Evolutionary conservation across 202 grass and related monocot species (phyloP).

Genomic region (Setaria italica): DNA sequence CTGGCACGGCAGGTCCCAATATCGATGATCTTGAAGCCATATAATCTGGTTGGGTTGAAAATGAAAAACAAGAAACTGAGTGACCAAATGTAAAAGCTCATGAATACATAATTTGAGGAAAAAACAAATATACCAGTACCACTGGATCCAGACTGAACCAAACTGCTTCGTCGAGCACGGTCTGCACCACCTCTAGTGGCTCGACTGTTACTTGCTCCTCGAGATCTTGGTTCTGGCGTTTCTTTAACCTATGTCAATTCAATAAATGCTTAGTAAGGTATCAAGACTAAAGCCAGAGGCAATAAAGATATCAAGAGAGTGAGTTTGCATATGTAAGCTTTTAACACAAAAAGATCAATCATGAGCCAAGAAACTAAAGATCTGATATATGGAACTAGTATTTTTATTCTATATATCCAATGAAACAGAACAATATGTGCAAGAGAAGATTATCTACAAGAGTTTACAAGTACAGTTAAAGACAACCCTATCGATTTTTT

Average conservation of each 20-base stretch:
- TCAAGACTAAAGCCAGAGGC: constrained; percentile 18
- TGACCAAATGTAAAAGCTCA: constrained; percentile 37
- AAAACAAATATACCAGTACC: constrained; percentile 44
- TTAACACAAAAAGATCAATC: constrained; percentile 33
- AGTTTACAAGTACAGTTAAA: not conserved
- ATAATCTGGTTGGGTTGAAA: constrained; percentile 56
- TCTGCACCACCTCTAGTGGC: constrained; percentile 63
- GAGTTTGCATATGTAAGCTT: constrained; percentile 35
- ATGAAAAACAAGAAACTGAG: constrained; percentile 33
- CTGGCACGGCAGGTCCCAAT: constrained; percentile 60
- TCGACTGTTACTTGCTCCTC: constrained; percentile 73
- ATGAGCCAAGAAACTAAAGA: constrained; percentile 16
- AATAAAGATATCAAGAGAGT: constrained; percentile 29
- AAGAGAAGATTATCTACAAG: constrained; percentile 24
- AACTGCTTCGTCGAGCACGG: constrained; percentile 58
- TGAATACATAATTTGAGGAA: constrained; percentile 5
- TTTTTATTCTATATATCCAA: constrained; percentile 37
- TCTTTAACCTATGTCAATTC: constrained; percentile 75
- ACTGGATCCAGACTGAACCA: constrained; percentile 60
- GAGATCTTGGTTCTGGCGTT: constrained; percentile 61
- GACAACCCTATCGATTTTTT: not conserved
- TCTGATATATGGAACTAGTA: not conserved
- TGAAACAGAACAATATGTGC: constrained; percentile 27
- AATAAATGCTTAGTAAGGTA: constrained; percentile 37
- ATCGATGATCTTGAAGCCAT: constrained; percentile 58